Evolutionary conservation across 352 stramenopile species (phyloP), one percentile per base, ranked within the genome.

Genomic region (Detonula confervacea): DNA sequence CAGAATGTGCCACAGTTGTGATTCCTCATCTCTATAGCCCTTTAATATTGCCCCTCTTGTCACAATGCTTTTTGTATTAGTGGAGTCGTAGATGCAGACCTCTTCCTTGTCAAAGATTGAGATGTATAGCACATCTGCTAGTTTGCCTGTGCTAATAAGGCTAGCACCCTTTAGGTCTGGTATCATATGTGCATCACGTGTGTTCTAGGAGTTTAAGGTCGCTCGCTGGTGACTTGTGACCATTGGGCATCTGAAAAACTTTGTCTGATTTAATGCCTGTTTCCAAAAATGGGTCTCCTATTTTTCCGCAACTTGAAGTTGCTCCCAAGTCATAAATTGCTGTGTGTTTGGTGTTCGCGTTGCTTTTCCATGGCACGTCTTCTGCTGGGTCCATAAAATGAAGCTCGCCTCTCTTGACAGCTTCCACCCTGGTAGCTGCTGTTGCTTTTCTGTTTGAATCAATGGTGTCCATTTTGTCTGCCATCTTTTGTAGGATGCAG

Each of bases 141-240:
- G 66, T 44, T 79, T 71, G 1, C 20, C 18, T 30, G 47, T 66
- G 60, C 70, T 79, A 12, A 79, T 12, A 14, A 82, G 27, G 49
- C 65, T 59, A 14, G 46, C 42, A 7, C 0, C 60, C 0, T 2
- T 18, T 14, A 80, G 14, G 1, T 11, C 29, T 3, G 56, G 73
- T 20, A 82, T 59, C 4, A 77, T 82, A 25, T 73, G 1, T 0
- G 70, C 47, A 0, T 60, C 24, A 1, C 20, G 39, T 25, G 42
- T 66, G 57, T 0, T 59, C 0, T 22, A 80, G 55, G 2, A 42
- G 18, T 42, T 22, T 35, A 6, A 52, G 12, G 16, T 70, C 44
- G 1, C 2, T 49, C 11, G 44, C 44, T 25, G 2, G 1, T 42
- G 7, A 22, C 11, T 7, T 25, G 8, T 61, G 11, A 4, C 62